Conservation (phyloP, 1,284 basidiomycete genomes). For the Vanrija humicola region DNA sequence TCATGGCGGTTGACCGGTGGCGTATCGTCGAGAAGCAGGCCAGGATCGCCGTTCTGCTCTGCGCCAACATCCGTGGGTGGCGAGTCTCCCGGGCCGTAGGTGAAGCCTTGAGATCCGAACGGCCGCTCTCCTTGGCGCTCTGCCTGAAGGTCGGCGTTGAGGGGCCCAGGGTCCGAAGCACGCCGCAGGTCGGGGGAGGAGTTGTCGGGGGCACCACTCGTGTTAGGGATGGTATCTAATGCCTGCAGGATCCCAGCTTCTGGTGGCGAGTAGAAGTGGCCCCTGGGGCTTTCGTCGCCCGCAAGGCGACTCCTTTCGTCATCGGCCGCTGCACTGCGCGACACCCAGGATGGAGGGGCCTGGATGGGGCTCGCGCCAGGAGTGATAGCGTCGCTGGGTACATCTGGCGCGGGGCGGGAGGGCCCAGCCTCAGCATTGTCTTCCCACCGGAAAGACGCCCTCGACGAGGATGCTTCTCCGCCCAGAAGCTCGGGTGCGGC, state of each 20-base stretch:
- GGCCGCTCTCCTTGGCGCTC: too few species aligned
- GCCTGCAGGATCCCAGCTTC: neutral
- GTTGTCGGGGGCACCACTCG: neutral
- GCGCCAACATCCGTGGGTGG: too few species aligned
- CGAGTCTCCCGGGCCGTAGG: too few species aligned
- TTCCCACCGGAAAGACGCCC: neutral
- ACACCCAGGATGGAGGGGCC: too few species aligned
- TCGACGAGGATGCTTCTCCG: neutral
- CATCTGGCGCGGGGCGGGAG: constrained; percentile 6
- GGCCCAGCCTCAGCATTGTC: constrained; percentile 1
- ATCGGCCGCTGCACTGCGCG: too few species aligned
- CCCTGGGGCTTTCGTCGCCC: neutral
- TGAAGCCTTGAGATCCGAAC: too few species aligned
- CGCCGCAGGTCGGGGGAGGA: constrained; percentile 5
- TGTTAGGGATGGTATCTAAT: neutral
- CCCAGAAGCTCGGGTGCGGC: constrained; percentile 12
- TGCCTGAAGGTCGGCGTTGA: neutral
- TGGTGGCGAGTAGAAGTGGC: neutral
- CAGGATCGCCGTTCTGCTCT: too few species aligned
- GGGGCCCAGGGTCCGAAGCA: constrained; percentile 11
- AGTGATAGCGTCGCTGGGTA: constrained; percentile 3
- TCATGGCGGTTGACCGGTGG: too few species aligned
- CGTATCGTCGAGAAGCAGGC: too few species aligned
- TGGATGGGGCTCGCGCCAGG: too few species aligned
- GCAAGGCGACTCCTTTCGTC: neutral